phyloP scores from a whole-genome alignment of 768 basidiomycete species.

The Saitozyma podzolica region DNA sequence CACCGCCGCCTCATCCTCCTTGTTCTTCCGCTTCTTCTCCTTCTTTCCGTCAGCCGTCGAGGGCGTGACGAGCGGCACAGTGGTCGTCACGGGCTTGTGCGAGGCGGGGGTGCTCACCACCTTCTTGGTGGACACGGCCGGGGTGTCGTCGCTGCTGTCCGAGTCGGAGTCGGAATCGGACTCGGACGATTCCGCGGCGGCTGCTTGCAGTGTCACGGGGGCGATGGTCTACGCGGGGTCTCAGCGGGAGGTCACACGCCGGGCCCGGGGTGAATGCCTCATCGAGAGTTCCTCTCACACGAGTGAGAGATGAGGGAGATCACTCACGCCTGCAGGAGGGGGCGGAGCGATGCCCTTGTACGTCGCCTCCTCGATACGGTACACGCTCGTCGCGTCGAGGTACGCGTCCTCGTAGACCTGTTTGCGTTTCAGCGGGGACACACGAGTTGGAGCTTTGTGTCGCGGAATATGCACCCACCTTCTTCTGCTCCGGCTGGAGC shows the following conservation, averaged over 20 bases:
- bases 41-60: conserved; percentile 5
- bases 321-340: conserved; percentile 2
- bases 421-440: background rate
- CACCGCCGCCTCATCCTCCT: conserved; percentile 18
- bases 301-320: background rate
- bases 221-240: conserved; percentile 5
- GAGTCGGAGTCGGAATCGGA: conserved; percentile 10
- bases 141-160: background rate
- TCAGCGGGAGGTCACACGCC: conserved; percentile 1
- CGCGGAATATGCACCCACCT: conserved; percentile 59
- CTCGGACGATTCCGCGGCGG: conserved; percentile 9
- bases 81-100: background rate
- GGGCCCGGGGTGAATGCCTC: background rate
- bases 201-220: background rate
- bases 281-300: background rate
- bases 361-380: conserved; percentile 61
- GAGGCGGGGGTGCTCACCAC: background rate
- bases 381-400: conserved; percentile 64
- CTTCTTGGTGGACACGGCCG: background rate
- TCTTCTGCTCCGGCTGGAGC: conserved; percentile 69
- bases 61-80: conserved; percentile 4
- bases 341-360: conserved; percentile 18
- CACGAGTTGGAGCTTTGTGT: conserved; percentile 23
- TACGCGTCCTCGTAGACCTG: conserved; percentile 58
- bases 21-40: conserved; percentile 33